Base-by-base conservation (phyloP, 352 stramenopile genomes). In the Globisporangium barbulae region DNA sequence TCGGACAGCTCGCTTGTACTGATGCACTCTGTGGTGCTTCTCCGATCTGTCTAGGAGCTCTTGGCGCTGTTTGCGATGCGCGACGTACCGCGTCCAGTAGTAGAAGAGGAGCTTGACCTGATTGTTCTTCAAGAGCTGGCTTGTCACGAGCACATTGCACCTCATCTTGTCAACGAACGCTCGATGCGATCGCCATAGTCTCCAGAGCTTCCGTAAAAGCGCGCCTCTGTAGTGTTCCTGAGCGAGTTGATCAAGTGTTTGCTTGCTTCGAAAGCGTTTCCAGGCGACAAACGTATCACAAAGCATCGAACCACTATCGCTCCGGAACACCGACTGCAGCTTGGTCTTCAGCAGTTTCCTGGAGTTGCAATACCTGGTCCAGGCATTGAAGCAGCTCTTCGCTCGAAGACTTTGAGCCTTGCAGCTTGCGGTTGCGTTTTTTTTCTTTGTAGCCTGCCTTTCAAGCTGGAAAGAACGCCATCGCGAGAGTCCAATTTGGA, bases 101-200 rank as follows among this genome's bases (percentile, higher is more conserved):
- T 53, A 15, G 25, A 81, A 79, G 0, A 67, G 61, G 22, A 63
- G 31, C 37, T 59, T 64, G 21, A 63, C 48, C n/a, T 71, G 45
- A 22, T 81, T 79, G 31, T 30, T 52, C 7, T 56, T 65, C n/a
- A 75, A 12, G 12, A 81, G 39, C 60, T 70, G 64, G 21, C 22
- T 68, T 2, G 64, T 73, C n/a, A 73, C 62, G 5, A 76, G 48
- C 25, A 75, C 57, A 31, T 69, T 74, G 30, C 52, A 53, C n/a
- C 55, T 69, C 53, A 81, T 69, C n/a, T 67, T 74, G 5, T 33
- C 50, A 42, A 69, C 53, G 35, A 74, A 73, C 22, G 59, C 31
- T 19, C 33, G 22, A 45, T 70, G 49, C 3, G 17, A 17, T 39
- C 61, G 28, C 74, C 74, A 82, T 2, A 7, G 33, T 13, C 44